phyloP scores from a whole-genome alignment of 495 filamentous ascomycete species.

The Hamigera avellanea region DNA sequence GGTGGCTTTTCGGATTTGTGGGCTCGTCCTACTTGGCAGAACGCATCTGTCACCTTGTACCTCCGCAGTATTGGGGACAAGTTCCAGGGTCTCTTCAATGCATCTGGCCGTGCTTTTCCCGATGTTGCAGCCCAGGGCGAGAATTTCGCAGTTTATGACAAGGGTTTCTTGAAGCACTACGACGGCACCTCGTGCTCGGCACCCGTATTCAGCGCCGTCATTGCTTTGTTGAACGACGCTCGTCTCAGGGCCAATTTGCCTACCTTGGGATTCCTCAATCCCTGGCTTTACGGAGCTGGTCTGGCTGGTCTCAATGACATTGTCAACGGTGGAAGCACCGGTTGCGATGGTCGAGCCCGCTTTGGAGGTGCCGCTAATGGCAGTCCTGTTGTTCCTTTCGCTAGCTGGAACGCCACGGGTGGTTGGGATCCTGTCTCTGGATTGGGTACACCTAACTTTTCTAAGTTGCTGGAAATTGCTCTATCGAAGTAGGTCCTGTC shows the following conservation, averaged over 20 bases:
- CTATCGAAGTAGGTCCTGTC: too few species aligned
- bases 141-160: constrained; percentile 42
- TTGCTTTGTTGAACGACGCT: constrained; percentile 59
- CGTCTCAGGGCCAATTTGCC: constrained; percentile 41
- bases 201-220: constrained; percentile 50
- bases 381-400: constrained; percentile 24
- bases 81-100: constrained; percentile 45
- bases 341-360: constrained; percentile 42
- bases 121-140: constrained; percentile 56
- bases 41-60: constrained; percentile 43
- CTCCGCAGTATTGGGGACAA: constrained; percentile 35
- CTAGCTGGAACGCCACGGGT: constrained; percentile 39
- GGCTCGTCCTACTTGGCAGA: constrained; percentile 49
- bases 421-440: constrained; percentile 56
- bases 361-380: constrained; percentile 27
- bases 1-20: constrained; percentile 64
- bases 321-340: constrained; percentile 42
- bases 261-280: constrained; percentile 62
- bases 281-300: constrained; percentile 52
- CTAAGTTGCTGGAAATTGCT: constrained; percentile 19
- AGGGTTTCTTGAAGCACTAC: constrained; percentile 35
- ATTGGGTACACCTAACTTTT: constrained; percentile 42
- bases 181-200: constrained; percentile 57
- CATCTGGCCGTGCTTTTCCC: constrained; percentile 56
- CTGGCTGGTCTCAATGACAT: constrained; percentile 52